Percentiles rank a stretch among this genome's conserved stretches.
phyloP scores from a whole-genome alignment of 768 basidiomycete species.

The Russula virescens region DNA sequence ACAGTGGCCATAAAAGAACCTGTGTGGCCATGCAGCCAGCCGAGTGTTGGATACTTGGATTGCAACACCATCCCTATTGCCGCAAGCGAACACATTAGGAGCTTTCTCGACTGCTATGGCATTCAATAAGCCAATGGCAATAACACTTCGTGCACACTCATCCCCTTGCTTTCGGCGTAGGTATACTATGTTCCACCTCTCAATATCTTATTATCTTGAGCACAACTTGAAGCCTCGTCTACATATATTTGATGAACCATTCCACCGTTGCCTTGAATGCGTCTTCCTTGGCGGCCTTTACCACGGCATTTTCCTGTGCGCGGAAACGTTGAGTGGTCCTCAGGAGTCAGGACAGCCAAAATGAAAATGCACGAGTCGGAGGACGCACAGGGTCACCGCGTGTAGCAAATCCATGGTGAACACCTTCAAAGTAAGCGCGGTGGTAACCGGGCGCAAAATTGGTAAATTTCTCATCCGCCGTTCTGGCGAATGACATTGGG shows the following conservation, averaged over 20 bases:
- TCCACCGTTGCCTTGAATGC: conserved; percentile 36
- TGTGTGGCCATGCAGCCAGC: too few relatives aligned
- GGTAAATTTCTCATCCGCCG: conserved; percentile 37
- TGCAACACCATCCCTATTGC: too few relatives aligned
- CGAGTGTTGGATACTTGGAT: too few relatives aligned
- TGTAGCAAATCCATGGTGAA: conserved; percentile 40
- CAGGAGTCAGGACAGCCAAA: neutral
- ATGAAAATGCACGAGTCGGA: neutral
- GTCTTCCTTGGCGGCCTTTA: conserved; percentile 38
- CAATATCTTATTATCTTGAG: too few relatives aligned
- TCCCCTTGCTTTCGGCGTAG: too few relatives aligned
- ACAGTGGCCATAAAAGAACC: too few relatives aligned
- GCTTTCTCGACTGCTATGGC: too few relatives aligned
- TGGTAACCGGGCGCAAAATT: conserved; percentile 36
- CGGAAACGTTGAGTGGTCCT: conserved; percentile 12
- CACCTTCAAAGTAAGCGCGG: conserved; percentile 35
- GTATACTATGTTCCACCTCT: too few relatives aligned
- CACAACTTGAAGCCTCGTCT: too few relatives aligned
- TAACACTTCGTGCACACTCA: too few relatives aligned
- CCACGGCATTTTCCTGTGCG: conserved; percentile 27
- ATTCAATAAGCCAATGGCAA: too few relatives aligned
- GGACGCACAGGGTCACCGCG: conserved; percentile 34
- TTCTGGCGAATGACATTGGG: conserved; percentile 31
- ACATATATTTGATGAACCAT: conserved; percentile 33
- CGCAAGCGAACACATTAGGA: too few relatives aligned